Conservation (phyloP, 2,329 filamentous ascomycete genomes). For the Fusarium sp. region DNA sequence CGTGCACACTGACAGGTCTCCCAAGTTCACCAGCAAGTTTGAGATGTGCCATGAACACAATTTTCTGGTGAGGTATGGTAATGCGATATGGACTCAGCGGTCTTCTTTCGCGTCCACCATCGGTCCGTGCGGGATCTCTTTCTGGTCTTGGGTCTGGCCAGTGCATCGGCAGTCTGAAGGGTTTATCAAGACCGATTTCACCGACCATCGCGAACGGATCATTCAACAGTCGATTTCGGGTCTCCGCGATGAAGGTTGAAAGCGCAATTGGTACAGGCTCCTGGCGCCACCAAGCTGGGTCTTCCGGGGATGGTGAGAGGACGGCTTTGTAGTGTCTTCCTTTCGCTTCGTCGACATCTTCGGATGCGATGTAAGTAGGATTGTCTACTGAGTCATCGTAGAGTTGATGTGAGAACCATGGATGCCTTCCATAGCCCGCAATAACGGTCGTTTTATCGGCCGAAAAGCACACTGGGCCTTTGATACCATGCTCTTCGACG, state of each 20-base stretch:
- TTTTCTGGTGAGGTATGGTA: conserved; percentile 72
- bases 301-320: conserved; percentile 25
- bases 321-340: conserved; percentile 35
- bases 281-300: conserved; percentile 43
- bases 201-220: conserved; percentile 75
- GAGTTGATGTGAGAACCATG: conserved; percentile 44
- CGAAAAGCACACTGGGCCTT: not conserved
- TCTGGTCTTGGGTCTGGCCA: conserved; percentile 54
- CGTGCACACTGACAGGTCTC: conserved; percentile 73
- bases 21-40: conserved; percentile 73
- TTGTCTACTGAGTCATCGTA: conserved; percentile 25
- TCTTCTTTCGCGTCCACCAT: conserved; percentile 76
- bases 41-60: conserved; percentile 73
- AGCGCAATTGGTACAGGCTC: conserved; percentile 71
- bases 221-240: conserved; percentile 63
- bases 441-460: conserved; percentile 16
- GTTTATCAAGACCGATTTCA: conserved; percentile 79
- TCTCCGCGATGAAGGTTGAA: conserved; percentile 66
- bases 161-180: conserved; percentile 74
- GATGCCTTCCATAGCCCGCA: conserved; percentile 42
- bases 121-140: conserved; percentile 60
- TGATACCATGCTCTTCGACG: conserved; percentile 5
- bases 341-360: conserved; percentile 23
- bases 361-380: conserved; percentile 1
- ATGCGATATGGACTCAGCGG: conserved; percentile 73